phyloP scores from a whole-genome alignment of 768 basidiomycete genomes.

The Phanerochaete carnosa region DNA sequence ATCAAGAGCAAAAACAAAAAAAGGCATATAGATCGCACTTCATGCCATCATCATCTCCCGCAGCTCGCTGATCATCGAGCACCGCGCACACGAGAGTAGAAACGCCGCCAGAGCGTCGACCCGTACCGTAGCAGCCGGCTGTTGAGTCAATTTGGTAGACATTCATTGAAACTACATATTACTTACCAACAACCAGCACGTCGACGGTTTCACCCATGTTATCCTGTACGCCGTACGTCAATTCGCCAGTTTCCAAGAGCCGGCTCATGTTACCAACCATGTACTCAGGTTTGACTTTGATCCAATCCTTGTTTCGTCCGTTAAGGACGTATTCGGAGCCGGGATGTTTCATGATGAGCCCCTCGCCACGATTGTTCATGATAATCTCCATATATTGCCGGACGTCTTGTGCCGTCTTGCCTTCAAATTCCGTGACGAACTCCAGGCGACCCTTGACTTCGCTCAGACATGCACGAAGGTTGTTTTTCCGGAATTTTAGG shows the following conservation, averaged over 20 bases:
- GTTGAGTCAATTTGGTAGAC: not conserved
- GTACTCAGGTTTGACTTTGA: slow-evolving; percentile 91
- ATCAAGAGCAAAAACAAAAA: not conserved
- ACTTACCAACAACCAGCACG: slow-evolving; percentile 81
- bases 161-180: not conserved
- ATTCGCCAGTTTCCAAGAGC: not conserved
- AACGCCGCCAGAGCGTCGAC: slow-evolving; percentile 83
- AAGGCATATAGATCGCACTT: slow-evolving; percentile 42
- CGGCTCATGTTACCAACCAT: slow-evolving; percentile 48
- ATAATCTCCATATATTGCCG: slow-evolving; percentile 76
- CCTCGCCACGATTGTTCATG: slow-evolving; percentile 86
- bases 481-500: slow-evolving; percentile 73
- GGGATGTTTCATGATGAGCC: slow-evolving; percentile 88
- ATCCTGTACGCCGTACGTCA: slow-evolving; percentile 45
- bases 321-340: slow-evolving; percentile 79
- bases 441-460: slow-evolving; percentile 80
- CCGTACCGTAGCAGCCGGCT: slow-evolving; percentile 88
- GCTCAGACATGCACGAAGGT: slow-evolving; percentile 64
- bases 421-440: slow-evolving; percentile 66
- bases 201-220: slow-evolving; percentile 93
- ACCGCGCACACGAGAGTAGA: slow-evolving; percentile 90
- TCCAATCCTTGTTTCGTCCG: slow-evolving; percentile 88
- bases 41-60: slow-evolving; percentile 56
- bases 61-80: slow-evolving; percentile 61
- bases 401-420: slow-evolving; percentile 80